Conservation (phyloP, 1,139 yeast genomes). For the Casaregolazyma lundiana region DNA sequence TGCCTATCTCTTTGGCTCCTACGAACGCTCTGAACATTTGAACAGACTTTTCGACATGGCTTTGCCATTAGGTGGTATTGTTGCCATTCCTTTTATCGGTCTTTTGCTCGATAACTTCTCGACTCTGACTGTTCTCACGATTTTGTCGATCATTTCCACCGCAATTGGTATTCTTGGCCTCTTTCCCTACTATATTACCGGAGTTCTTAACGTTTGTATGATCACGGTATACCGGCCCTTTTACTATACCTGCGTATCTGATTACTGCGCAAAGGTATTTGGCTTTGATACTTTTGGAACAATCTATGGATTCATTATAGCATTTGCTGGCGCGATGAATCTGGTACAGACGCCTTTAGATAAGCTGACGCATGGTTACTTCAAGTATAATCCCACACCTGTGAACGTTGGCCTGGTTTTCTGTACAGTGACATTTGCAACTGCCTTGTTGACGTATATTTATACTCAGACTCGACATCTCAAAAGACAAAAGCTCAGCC, state of each 20-base stretch:
- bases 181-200: slow-evolving; percentile 14
- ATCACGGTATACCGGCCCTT: slow-evolving; percentile 88
- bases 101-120: slow-evolving; percentile 69
- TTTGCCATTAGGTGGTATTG: slow-evolving; percentile 79
- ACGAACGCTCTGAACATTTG: slow-evolving; percentile 49
- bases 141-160: slow-evolving; percentile 52
- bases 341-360: slow-evolving; percentile 68
- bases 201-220: slow-evolving; percentile 27
- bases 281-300: slow-evolving; percentile 91
- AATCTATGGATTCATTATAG: slow-evolving; percentile 82
- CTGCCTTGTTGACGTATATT: slow-evolving; percentile 49
- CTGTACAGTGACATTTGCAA: slow-evolving; percentile 53
- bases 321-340: slow-evolving; percentile 74
- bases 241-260: slow-evolving; percentile 87
- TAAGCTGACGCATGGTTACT: slow-evolving; percentile 58
- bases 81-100: slow-evolving; percentile 85
- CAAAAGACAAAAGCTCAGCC: slow-evolving; percentile 51
- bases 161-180: slow-evolving; percentile 66
- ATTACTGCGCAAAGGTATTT: slow-evolving; percentile 86
- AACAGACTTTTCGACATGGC: slow-evolving; percentile 80
- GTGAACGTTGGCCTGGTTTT: slow-evolving; percentile 54
- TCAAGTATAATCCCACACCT: slow-evolving; percentile 74
- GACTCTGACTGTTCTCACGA: slow-evolving; percentile 52
- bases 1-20: slow-evolving; percentile 55
- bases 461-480: slow-evolving; percentile 47